A percentile compares a stretch with the other conserved stretches of the same genome.
phyloP scores from a whole-genome alignment of 148 eudicot species.

The Rhododendron mucronatum region DNA sequence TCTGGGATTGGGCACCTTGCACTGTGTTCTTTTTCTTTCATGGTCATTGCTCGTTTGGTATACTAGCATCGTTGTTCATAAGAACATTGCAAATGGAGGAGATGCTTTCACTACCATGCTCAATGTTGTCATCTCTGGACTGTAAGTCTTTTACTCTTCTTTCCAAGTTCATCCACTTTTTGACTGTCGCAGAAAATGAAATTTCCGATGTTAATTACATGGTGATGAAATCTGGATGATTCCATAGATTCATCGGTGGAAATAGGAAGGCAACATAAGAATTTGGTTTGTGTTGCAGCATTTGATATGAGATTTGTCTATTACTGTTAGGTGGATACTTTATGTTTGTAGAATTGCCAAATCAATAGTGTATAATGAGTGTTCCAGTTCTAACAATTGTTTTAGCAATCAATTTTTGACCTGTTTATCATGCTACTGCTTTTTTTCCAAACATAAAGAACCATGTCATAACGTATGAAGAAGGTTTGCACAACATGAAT shows the following conservation, averaged over 20 bases:
- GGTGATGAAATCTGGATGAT: neutral
- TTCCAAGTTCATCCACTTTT: neutral
- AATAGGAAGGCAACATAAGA: neutral
- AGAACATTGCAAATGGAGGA: slow-evolving; percentile 85
- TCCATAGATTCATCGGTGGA: neutral
- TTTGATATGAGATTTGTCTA: neutral
- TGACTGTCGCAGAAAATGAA: neutral
- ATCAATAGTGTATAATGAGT: neutral
- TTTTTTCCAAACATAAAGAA: neutral
- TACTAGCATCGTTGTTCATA: slow-evolving; percentile 87
- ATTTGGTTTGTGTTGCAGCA: neutral
- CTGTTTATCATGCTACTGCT: neutral
- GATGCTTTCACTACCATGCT: slow-evolving; percentile 99
- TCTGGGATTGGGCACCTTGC: slow-evolving; percentile 81
- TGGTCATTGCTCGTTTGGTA: slow-evolving; percentile 99
- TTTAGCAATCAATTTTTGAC: neutral
- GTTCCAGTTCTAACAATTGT: neutral
- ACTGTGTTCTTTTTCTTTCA: slow-evolving; percentile 85
- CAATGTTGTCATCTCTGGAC: slow-evolving; percentile 92
- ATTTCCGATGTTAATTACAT: neutral
- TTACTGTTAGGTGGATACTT: neutral
- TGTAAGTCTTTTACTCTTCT: slow-evolving; percentile 52
- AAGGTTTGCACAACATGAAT: neutral
- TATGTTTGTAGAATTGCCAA: neutral
- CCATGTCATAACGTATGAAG: neutral